Evolutionary conservation across 2,329 filamentous ascomycete genomes (phyloP).

Genomic region (Neonectria magnoliae): DNA sequence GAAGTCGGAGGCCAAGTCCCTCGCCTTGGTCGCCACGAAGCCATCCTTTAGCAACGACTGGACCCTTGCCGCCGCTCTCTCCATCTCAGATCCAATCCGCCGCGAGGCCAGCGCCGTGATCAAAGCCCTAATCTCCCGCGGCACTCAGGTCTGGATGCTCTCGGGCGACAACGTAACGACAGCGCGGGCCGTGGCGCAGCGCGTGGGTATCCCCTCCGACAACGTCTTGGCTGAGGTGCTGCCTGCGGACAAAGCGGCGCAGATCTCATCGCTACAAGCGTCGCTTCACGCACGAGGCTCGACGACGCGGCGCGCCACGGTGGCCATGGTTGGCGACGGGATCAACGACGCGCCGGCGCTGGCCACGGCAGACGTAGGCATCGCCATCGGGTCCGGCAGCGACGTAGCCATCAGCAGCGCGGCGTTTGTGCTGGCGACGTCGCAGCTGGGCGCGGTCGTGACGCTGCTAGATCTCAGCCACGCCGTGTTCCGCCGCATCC

Average conservation of each 20-base stretch:
- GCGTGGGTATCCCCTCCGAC: constrained; percentile 75
- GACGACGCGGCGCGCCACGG: constrained; percentile 56
- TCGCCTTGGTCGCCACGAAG: constrained; percentile 66
- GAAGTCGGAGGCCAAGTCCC: constrained; percentile 72
- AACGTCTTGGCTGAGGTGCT: constrained; percentile 90
- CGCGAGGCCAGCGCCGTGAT: constrained; percentile 75
- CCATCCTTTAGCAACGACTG: constrained; percentile 46
- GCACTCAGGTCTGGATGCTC: constrained; percentile 88
- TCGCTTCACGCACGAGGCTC: constrained; percentile 54
- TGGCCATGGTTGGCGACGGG: constrained; percentile 90
- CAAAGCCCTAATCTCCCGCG: constrained; percentile 68
- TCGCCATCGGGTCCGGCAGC: constrained; percentile 84
- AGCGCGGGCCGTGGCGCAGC: constrained; percentile 78
- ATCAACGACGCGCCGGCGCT: constrained; percentile 91
- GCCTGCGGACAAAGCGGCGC: constrained; percentile 81
- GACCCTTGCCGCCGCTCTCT: constrained; percentile 72
- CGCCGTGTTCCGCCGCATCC: constrained; percentile 79
- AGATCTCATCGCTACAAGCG: constrained; percentile 71
- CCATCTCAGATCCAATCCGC: constrained; percentile 84
- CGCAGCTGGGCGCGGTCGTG: constrained; percentile 74
- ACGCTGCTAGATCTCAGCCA: constrained; percentile 77
- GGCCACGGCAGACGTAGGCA: constrained; percentile 81
- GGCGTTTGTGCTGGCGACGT: constrained; percentile 83
- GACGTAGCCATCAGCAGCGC: constrained; percentile 86
- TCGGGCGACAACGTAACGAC: constrained; percentile 92